Conservation (phyloP, 2,329 filamentous ascomycete genomes). For the Pseudogymnoascus sp. region DNA sequence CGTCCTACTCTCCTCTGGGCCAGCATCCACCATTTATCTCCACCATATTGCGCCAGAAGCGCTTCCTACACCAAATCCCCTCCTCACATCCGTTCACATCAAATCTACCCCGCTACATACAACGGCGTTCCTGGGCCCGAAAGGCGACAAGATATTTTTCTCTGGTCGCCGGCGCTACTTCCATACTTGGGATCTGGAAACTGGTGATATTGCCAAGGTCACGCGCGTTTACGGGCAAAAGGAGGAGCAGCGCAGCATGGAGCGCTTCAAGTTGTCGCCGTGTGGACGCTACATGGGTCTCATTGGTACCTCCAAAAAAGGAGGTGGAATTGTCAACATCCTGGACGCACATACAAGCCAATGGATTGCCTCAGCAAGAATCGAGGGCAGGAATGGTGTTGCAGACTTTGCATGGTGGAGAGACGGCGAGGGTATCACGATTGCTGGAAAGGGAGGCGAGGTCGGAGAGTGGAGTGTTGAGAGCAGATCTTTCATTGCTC, state of each 20-base stretch:
- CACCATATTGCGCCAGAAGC: conserved; percentile 79
- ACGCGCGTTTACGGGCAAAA: conserved; percentile 66
- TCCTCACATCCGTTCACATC: conserved; percentile 83
- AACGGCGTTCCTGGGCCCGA: conserved; percentile 68
- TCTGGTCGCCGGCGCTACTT: conserved; percentile 85
- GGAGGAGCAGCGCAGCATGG: conserved; percentile 83
- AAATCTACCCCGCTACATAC: conserved; percentile 76
- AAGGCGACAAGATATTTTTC: conserved; percentile 75
- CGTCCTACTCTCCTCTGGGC: conserved; percentile 81
- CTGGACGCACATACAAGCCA: conserved; percentile 73
- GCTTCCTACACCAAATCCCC: conserved; percentile 73
- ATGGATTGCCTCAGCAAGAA: conserved; percentile 75
- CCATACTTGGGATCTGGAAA: conserved; percentile 84
- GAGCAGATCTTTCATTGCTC: conserved; percentile 60
- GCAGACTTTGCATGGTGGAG: conserved; percentile 93
- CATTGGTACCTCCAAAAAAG: conserved; percentile 71
- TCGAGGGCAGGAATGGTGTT: conserved; percentile 76
- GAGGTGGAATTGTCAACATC: conserved; percentile 82
- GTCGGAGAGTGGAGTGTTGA: conserved; percentile 80
- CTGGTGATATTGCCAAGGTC: conserved; percentile 76
- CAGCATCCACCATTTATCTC: conserved; percentile 75
- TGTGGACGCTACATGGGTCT: conserved; percentile 82
- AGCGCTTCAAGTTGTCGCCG: conserved; percentile 79
- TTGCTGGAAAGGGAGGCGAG: conserved; percentile 80
- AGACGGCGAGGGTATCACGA: conserved; percentile 71